Evolutionary conservation across 768 basidiomycete genomes (phyloP).

Genomic region (Boletus subcaerulescens): DNA sequence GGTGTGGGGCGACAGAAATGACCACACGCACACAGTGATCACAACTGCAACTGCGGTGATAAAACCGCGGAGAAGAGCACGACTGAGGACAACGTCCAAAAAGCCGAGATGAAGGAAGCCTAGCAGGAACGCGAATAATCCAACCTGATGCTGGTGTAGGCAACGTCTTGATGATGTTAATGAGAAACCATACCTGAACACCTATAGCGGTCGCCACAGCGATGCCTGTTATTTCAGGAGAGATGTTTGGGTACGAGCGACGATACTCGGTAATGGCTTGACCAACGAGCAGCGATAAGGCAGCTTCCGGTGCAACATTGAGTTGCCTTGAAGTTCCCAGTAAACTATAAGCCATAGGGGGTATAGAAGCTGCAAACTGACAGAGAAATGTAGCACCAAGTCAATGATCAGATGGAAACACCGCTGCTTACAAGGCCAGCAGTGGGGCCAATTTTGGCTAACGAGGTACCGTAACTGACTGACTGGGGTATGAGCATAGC

Average conservation of each 20-base stretch:
- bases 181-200: conserved; percentile 55
- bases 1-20: background rate
- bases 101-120: conserved; percentile 90
- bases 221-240: conserved; percentile 52
- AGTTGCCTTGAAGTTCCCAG: conserved; percentile 82
- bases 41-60: conserved; percentile 82
- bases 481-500: conserved; percentile 84
- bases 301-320: conserved; percentile 86
- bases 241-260: conserved; percentile 39
- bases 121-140: conserved; percentile 78
- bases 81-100: conserved; percentile 89
- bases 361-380: conserved; percentile 82
- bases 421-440: conserved; percentile 68
- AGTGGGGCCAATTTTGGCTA: conserved; percentile 82
- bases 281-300: conserved; percentile 81
- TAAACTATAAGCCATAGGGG: conserved; percentile 86
- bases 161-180: background rate
- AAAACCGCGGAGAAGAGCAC: conserved; percentile 85
- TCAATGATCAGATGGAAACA: background rate
- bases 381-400: background rate
- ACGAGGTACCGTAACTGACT: conserved; percentile 86
- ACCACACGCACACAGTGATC: conserved; percentile 66
- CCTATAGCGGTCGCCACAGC: conserved; percentile 80
- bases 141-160: conserved; percentile 48
- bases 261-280: conserved; percentile 77